phyloP scores from a whole-genome alignment of 1,284 basidiomycete species.

The Somion occarium region DNA sequence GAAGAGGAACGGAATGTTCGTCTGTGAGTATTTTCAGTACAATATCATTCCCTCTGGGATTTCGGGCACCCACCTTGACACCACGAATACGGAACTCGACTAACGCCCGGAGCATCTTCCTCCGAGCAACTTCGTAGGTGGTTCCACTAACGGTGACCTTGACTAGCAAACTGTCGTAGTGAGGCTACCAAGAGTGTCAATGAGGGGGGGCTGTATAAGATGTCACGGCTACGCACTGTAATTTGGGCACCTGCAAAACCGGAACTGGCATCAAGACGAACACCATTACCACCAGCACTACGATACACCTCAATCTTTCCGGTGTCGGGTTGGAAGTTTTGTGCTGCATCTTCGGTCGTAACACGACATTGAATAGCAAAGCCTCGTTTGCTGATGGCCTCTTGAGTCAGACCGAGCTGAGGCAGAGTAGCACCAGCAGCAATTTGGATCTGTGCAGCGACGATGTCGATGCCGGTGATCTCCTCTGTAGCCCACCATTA shows the following conservation, averaged over 20 bases:
- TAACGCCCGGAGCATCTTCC: slow-evolving; percentile 98
- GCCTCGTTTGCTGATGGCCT: slow-evolving; percentile 93
- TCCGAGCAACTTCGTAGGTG: slow-evolving; percentile 96
- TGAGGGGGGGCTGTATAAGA: background rate
- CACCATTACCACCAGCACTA: slow-evolving; percentile 97
- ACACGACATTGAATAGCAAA: slow-evolving; percentile 99
- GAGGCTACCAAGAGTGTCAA: slow-evolving; percentile 57
- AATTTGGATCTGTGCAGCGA: slow-evolving; percentile 98
- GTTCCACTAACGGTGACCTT: slow-evolving; percentile 96
- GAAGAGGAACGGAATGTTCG: slow-evolving; percentile 99
- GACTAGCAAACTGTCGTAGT: slow-evolving; percentile 97
- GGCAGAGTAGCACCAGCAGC: slow-evolving; percentile 94
- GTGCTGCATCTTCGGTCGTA: slow-evolving; percentile 95
- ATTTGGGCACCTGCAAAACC: slow-evolving; percentile 99
- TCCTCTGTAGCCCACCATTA: slow-evolving; percentile 62
- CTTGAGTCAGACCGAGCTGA: slow-evolving; percentile 96
- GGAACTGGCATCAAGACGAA: slow-evolving; percentile 94
- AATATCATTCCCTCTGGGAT: background rate
- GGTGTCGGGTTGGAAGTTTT: slow-evolving; percentile 95
- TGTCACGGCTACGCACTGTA: slow-evolving; percentile 54
- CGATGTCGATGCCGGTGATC: slow-evolving; percentile 98
- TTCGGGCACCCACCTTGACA: slow-evolving; percentile 67
- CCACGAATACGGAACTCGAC: slow-evolving; percentile 99
- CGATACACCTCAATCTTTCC: slow-evolving; percentile 99
- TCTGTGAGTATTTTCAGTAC: slow-evolving; percentile 45